These are phyloP conservation scores for Diaporthe longicolla DNA, from an alignment of 2,329 filamentous ascomycete species.

Conservation along the genomic window DNA sequence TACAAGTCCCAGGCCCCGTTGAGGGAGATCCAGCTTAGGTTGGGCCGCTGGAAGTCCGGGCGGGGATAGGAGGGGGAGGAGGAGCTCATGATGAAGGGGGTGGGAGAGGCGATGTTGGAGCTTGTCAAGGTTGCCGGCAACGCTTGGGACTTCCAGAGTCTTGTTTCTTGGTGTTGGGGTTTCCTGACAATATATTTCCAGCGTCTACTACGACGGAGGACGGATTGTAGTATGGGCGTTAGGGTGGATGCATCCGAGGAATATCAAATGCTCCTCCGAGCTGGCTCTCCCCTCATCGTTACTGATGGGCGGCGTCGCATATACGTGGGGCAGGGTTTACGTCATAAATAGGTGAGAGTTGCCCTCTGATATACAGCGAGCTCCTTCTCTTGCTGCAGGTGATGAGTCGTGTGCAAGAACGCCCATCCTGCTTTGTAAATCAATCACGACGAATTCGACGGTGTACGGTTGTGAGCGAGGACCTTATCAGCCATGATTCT, in stretches of 20 bases:
- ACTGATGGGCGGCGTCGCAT: conserved; percentile 18
- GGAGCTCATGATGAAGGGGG: conserved; percentile 26
- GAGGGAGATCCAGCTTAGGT: conserved; percentile 71
- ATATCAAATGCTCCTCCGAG: background rate
- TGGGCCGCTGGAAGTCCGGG: conserved; percentile 72
- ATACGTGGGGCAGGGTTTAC: conserved; percentile 40
- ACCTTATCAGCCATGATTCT: background rate
- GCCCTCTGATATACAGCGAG: background rate
- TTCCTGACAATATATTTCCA: background rate
- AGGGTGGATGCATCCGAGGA: background rate
- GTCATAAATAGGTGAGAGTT: conserved; percentile 35
- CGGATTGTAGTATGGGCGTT: background rate
- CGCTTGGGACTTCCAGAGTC: conserved; percentile 10
- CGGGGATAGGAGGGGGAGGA: conserved; percentile 65
- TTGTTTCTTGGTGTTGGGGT: background rate
- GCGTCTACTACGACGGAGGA: background rate
- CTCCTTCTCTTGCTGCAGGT: background rate
- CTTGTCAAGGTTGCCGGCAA: conserved; percentile 2
- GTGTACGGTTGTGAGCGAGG: background rate
- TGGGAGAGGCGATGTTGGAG: background rate
- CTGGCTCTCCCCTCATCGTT: conserved; percentile 6
- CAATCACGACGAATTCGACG: too few relatives aligned
- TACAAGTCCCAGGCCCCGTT: conserved; percentile 75
- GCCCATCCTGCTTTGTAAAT: background rate
- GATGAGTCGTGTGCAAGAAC: background rate